Evolutionary conservation across 2,329 filamentous ascomycete species (phyloP), one percentile per base, ranked within the genome.

Genomic region (Fusarium sacchari): DNA sequence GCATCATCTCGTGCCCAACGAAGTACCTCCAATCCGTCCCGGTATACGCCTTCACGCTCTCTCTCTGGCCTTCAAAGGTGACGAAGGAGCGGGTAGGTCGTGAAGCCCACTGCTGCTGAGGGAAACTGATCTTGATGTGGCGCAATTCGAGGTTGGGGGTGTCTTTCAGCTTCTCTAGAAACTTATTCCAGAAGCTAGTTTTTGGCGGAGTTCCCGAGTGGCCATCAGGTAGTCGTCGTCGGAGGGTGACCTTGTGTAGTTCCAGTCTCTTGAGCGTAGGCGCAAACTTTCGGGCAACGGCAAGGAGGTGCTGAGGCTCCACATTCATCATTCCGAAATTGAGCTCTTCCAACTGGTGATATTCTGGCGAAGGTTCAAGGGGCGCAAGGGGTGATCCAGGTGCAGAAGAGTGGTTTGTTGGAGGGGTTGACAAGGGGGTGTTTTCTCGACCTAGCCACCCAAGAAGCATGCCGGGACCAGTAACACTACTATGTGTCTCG

Each of bases 241-340:
- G 44, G 4, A 84, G 72, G 0, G 66, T 80, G 24, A 88, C 74
- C 49, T 83, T 86, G 78, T 86, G 86, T 1, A 90, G 75, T 63
- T 83, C 83, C 13, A 90, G 77, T 12, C 75, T 74, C 14, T 81
- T 77, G 4, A 90, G 80, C 0, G 82, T 86, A 5, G 83, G 72
- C 5, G 83, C 81, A 24, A 87, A 86, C 67, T 85, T 88, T 40
- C 64, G 53, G 46, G 84, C 70, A 9, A 87, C 50, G 2, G 61
- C 67, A 8, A 86, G 58, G 0, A 88, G 68, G 3, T 76, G 65
- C 0, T 70, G 18, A 1, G 78, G 60, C 1, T 79, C 64, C 11
- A 86, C 64, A 1, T 66, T 72, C 60, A 82, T 76, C 67, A 80
- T 78, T 2, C 87, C 87, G 20, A 88, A 76, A 30, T 88, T 85